Evolutionary conservation across 139 green algal species (phyloP).

Genomic region (Chlamydomonas schloesseri): DNA sequence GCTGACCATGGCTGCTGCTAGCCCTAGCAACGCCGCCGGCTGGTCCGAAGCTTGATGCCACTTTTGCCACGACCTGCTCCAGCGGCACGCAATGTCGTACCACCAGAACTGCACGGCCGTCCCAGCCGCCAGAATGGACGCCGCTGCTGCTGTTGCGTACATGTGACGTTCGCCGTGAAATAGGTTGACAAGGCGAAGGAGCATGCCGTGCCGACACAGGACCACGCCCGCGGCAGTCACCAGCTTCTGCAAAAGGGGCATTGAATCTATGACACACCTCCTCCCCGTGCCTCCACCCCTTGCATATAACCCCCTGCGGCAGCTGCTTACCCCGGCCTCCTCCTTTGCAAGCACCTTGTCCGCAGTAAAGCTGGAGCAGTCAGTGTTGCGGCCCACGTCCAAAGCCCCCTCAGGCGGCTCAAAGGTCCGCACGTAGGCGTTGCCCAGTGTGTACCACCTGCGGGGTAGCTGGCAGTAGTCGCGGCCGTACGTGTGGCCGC

Average conservation of each 20-base stretch:
- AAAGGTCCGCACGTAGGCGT: neutral
- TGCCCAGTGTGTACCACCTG: neutral
- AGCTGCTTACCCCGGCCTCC: no score
- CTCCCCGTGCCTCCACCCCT: no score
- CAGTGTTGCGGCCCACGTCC: neutral
- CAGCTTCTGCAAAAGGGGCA: neutral
- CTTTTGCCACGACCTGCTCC: neutral
- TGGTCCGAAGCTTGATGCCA: neutral
- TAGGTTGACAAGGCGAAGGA: neutral
- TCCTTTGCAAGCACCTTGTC: neutral
- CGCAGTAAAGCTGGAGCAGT: neutral
- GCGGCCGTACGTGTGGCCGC: neutral
- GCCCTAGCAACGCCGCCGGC: neutral
- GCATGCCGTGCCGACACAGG: neutral
- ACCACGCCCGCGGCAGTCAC: neutral
- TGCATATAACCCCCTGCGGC: no score
- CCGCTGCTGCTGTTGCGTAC: neutral
- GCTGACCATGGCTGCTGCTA: neutral
- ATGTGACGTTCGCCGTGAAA: neutral
- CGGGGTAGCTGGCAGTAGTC: neutral
- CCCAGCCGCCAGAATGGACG: neutral
- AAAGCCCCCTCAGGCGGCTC: neutral
- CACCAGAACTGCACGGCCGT: neutral
- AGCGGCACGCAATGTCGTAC: constrained; percentile 15
- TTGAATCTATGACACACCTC: no score